Base-by-base conservation (phyloP, 306 rosid species). In the Ormosia emarginata region DNA sequence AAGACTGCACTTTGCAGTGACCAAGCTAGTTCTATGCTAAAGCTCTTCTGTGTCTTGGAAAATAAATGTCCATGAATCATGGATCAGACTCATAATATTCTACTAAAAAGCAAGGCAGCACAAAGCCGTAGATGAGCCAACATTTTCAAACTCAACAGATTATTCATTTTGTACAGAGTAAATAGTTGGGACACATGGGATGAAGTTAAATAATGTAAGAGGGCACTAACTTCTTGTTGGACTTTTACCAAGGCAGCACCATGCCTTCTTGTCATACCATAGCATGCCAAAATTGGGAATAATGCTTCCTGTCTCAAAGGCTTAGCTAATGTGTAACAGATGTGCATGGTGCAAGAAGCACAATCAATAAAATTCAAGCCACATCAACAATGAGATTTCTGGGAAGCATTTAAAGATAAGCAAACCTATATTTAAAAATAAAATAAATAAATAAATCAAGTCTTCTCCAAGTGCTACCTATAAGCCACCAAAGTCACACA, bases 321-420 rank as follows among this genome's bases (percentile, higher is more conserved):
- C 55, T 15, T 4, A 37, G 58, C 13, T 17, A 55, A 55, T 55
- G 17, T 39, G 63, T 46, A 29, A 61, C 17, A 15, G 58, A 44
- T 44, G 36, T 32, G 7, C 71, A 75, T 76, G 61, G 36, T 62
- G 44, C 34, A 62, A 2, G 46, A 75, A 75, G 17, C 68, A 58
- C 59, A 61, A 9, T 75, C 80, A 44, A 61, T 47, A 61, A 61
- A 61, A 62, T n/a, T 32, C 36, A 75, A 75, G 46, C 80, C 53
- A 62, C 62, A 5, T 39, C 9, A 55, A 55, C 33, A 72, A 72
- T 37, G 32, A 17, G 12, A 64, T 74, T 64, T n/a, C 7, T 37
- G 33, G n/a, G 57, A 52, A 41, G 62, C n/a, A 65, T 41, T 32
- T 40, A 74, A 44, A n/a, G 78, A 55, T 14, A 55, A 8, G 41